These are phyloP conservation scores for Leccinum uliginosum DNA, from an alignment of 768 basidiomycete species.

Conservation along the genomic window DNA sequence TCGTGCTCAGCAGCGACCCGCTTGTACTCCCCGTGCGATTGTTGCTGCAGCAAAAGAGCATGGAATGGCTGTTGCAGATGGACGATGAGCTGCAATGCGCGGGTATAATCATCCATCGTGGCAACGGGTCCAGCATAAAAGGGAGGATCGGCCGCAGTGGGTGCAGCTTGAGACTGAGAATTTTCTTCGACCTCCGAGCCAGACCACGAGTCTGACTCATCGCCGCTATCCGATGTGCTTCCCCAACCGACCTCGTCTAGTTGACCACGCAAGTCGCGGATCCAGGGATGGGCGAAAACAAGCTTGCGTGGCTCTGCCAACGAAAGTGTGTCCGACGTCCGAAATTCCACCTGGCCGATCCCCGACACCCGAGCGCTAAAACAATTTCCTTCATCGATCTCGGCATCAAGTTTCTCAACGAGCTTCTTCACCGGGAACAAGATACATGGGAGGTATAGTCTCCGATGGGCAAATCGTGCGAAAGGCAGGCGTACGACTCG, in stretches of 20 bases:
- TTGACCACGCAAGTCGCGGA: slow-evolving; percentile 4
- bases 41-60: slow-evolving; percentile 3
- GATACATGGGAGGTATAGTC: slow-evolving; percentile 8
- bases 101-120: background rate
- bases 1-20: background rate
- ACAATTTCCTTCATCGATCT: background rate
- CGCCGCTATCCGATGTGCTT: background rate
- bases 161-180: background rate
- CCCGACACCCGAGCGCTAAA: slow-evolving; percentile 3
- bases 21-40: background rate
- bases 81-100: slow-evolving; percentile 5
- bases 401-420: background rate
- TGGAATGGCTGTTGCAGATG: slow-evolving; percentile 9
- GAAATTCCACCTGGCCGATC: slow-evolving; percentile 3
- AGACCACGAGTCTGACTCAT: background rate
- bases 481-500: background rate
- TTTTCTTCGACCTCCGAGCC: background rate
- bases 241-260: background rate
- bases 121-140: no score
- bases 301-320: background rate
- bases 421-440: background rate
- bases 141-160: background rate
- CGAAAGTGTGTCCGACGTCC: background rate
- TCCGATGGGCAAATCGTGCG: background rate
- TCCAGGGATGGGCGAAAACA: slow-evolving; percentile 11